Conservation (phyloP, 805 yeast species). For the Cyberlindnera misumaiensis region DNA sequence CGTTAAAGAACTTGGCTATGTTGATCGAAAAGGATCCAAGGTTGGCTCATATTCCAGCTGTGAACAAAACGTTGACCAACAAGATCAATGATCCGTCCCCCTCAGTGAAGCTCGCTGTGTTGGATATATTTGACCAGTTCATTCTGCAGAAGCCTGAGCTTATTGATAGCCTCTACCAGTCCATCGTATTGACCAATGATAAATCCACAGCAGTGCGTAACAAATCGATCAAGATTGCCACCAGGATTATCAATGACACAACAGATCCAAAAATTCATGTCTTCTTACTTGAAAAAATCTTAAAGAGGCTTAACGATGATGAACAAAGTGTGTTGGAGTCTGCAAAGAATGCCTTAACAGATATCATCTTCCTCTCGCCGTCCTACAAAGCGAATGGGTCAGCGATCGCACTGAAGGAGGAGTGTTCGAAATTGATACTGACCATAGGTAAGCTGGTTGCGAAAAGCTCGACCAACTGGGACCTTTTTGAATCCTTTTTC, state of each 20-base stretch:
- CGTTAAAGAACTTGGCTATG: slow-evolving; percentile 55
- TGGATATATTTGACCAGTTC: slow-evolving; percentile 55
- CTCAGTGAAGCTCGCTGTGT: slow-evolving; percentile 66
- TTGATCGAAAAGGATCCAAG: slow-evolving; percentile 47
- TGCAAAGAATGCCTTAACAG: slow-evolving; percentile 31
- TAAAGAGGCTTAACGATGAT: slow-evolving; percentile 60
- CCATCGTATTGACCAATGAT: slow-evolving; percentile 35
- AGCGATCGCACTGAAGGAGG: background rate
- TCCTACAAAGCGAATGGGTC: slow-evolving; percentile 1
- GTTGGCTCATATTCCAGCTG: slow-evolving; percentile 41
- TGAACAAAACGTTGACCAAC: slow-evolving; percentile 45
- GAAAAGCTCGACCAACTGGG: slow-evolving; percentile 33
- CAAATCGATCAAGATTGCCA: slow-evolving; percentile 48
- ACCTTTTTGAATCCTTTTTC: slow-evolving; percentile 42
- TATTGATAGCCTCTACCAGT: slow-evolving; percentile 41
- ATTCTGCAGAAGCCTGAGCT: slow-evolving; percentile 37
- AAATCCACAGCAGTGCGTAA: slow-evolving; percentile 59
- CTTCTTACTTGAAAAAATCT: slow-evolving; percentile 42
- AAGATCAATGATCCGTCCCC: slow-evolving; percentile 58
- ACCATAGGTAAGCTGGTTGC: slow-evolving; percentile 32
- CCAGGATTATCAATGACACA: slow-evolving; percentile 37
- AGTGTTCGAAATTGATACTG: slow-evolving; percentile 7
- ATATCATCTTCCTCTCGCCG: slow-evolving; percentile 29
- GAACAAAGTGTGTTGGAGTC: slow-evolving; percentile 47
- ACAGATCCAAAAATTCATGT: slow-evolving; percentile 27